Conservation (phyloP, 2,329 filamentous ascomycete genomes). For the Cryphonectria japonica region DNA sequence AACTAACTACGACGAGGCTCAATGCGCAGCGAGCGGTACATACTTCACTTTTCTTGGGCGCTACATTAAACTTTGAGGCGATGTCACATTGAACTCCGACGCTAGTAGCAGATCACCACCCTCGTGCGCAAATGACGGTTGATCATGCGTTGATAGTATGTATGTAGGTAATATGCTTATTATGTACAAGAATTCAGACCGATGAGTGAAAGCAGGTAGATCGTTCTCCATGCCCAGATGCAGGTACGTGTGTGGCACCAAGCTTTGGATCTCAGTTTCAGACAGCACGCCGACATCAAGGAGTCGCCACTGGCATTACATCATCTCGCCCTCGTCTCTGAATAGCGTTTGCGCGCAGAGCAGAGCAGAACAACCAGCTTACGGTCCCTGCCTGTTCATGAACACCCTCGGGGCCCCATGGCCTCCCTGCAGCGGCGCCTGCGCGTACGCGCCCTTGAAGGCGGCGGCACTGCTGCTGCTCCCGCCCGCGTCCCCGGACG, state of each 20-base stretch:
- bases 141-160: constrained; percentile 9
- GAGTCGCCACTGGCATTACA: neutral
- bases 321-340: neutral
- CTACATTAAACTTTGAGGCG: neutral
- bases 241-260: neutral
- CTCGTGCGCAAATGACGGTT: constrained; percentile 1
- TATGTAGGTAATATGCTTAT: constrained; percentile 13
- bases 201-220: neutral
- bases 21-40: neutral
- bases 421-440: constrained; percentile 24
- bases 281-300: neutral
- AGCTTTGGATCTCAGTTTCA: neutral
- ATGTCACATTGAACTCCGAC: constrained; percentile 6
- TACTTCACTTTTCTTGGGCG: neutral
- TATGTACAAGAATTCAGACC: constrained; percentile 3
- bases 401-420: constrained; percentile 31
- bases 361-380: neutral
- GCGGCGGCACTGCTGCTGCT: constrained; percentile 13
- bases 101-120: neutral
- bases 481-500: constrained; percentile 6
- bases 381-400: constrained; percentile 31
- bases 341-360: neutral
- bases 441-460: constrained; percentile 24
- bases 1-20: neutral
- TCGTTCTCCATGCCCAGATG: neutral